Evolutionary conservation across 1,139 yeast genomes (phyloP), one percentile per base, ranked within the genome.

Genomic region (Starmera stellimalicola): DNA sequence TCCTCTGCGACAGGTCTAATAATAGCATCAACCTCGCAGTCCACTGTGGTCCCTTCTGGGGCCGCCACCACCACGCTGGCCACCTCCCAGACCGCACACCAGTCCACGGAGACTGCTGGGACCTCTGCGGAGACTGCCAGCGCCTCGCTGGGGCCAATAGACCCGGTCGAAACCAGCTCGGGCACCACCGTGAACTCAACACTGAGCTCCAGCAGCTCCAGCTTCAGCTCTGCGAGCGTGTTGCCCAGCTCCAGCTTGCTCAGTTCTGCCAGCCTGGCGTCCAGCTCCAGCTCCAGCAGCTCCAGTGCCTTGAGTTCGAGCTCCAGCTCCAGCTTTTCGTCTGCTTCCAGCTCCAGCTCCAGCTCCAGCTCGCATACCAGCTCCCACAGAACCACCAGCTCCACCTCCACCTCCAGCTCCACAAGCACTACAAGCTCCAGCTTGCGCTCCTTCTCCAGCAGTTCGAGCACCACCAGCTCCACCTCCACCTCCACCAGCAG

Each of bases 361-460:
- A 3, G 26, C 23, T 6, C 18, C 15, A 22, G 20, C 5, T 37
- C 42, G 14, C 42, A 43, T 20, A 54, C 48, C n/a, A 37, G 45
- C 11, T 34, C 38, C 35, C 51, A 54, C 9, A 50, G 40, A 16
- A 34, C 33, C 12, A 45, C 44, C 30, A 53, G 41, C 11, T 38
- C 40, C 7, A 39, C 52, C 10, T 49, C 33, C 3, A 16, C 28
- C 10, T 30, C 40, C 6, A 26, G 33, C n/a, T 34, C 31, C 6
- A 30, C 43, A 4, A 34, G 37, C 7, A 29, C 36, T 4, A 24
- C 37, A 1, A 16, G 34, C 5, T 20, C 29, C 14, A 27, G 32
- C 12, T 30, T 26, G 7, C 5, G 18, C 4, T 17, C 31, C 12
- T 19, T 31, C 11, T 27, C 31, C 10, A 11, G 29, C 12, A 25